phyloP scores from a whole-genome alignment of 306 rosid species.

The Rubus idaeus region DNA sequence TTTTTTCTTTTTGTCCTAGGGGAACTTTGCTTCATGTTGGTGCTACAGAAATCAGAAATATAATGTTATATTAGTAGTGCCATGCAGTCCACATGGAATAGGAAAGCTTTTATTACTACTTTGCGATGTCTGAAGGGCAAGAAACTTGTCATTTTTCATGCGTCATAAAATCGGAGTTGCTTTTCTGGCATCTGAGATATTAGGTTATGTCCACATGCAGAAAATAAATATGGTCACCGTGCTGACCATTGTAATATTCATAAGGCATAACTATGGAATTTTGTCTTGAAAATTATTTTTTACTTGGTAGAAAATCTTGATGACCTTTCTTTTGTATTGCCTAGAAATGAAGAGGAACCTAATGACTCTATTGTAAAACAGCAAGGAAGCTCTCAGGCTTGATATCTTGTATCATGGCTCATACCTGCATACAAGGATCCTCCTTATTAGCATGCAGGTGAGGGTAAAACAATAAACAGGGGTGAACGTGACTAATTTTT shows the following conservation, averaged over 20 bases:
- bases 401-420: conserved; percentile 91
- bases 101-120: neutral
- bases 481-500: too few species aligned
- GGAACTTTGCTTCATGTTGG: neutral
- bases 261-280: neutral
- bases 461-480: conserved; percentile 16
- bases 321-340: conserved; percentile 10
- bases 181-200: neutral
- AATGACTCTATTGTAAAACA: conserved; percentile 41
- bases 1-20: conserved; percentile 7
- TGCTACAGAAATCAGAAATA: neutral
- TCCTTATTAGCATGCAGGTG: conserved; percentile 89
- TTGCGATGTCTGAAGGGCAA: neutral
- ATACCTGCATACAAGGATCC: conserved; percentile 98
- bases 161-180: neutral
- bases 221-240: neutral
- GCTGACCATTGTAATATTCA: conserved; percentile 13
- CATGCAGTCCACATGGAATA: neutral
- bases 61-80: neutral
- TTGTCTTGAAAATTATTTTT: neutral
- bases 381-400: conserved; percentile 99
- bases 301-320: neutral
- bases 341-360: conserved; percentile 23
- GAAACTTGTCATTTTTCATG: neutral
- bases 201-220: neutral